These are phyloP conservation scores for Fomitopsis schrenkii DNA, from an alignment of 1,284 basidiomycete species.

Conservation along the genomic window DNA sequence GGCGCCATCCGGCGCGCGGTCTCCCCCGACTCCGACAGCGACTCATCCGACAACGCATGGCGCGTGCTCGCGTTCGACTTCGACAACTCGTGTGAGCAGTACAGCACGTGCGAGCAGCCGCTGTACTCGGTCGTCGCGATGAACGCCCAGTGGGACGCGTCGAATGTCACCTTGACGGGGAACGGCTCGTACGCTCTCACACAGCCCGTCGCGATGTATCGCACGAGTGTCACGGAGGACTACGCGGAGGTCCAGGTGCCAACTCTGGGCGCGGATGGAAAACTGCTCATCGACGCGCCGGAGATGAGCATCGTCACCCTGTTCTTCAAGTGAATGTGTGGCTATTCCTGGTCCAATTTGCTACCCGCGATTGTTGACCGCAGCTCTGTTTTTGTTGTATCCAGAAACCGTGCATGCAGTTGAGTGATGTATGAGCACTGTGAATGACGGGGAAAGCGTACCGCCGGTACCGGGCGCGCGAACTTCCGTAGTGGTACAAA, in stretches of 20 bases:
- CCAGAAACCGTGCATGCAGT: neutral
- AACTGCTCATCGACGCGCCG: neutral
- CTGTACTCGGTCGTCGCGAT: neutral
- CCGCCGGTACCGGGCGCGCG: neutral
- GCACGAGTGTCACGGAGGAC: conserved; percentile 1
- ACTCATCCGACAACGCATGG: neutral
- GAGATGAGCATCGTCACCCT: neutral
- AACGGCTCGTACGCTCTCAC: neutral
- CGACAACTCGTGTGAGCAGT: neutral
- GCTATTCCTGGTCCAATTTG: neutral
- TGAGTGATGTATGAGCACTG: no score
- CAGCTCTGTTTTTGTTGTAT: neutral
- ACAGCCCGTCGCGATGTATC: neutral
- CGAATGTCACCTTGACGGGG: neutral
- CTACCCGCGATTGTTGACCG: neutral
- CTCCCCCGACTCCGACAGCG: neutral
- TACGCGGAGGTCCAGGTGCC: neutral
- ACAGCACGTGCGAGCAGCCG: neutral
- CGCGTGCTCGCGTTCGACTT: conserved; percentile 1
- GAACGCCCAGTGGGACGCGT: neutral
- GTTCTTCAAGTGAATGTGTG: neutral
- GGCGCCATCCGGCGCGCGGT: neutral
- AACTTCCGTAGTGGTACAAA: neutral
- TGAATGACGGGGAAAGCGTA: no score
- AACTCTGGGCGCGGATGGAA: neutral